Evolutionary conservation across 768 basidiomycete species (phyloP).

Genomic region (Rhizopogon salebrosus): DNA sequence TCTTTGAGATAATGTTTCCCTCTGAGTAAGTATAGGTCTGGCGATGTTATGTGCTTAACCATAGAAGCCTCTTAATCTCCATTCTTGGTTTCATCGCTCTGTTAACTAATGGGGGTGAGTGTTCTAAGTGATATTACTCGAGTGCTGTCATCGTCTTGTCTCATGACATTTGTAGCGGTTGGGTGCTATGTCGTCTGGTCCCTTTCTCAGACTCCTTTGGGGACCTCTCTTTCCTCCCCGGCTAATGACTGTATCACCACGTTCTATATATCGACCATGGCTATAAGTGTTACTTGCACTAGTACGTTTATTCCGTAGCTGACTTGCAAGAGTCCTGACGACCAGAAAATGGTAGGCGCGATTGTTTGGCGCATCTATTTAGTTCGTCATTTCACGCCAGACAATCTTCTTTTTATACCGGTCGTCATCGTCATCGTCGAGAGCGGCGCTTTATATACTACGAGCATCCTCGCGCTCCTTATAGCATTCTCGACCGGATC

Average conservation of each 20-base stretch:
- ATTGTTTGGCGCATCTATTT: not conserved
- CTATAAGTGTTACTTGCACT: not conserved
- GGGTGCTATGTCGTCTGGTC: not conserved
- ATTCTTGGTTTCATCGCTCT: not conserved
- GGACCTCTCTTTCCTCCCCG: too few species aligned
- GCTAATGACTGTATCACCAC: not conserved
- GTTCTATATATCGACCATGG: not conserved
- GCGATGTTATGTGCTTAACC: not conserved
- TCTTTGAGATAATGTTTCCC: not conserved
- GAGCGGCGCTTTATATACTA: not conserved
- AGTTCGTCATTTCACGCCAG: not conserved
- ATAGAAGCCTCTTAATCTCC: not conserved
- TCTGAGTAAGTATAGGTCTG: not conserved
- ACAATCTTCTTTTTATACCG: not conserved
- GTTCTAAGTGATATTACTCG: not conserved
- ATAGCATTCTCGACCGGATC: not conserved
- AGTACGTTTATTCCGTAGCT: not conserved
- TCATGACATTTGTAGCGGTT: not conserved
- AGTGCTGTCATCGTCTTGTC: not conserved
- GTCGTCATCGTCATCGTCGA: not conserved
- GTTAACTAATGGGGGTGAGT: not conserved
- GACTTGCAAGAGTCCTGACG: not conserved
- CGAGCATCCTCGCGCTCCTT: not conserved
- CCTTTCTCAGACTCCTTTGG: not conserved
- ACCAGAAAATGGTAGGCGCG: not conserved